Conservation (phyloP, 164 flowering plant genomes). For the Brasenia schreberi region DNA sequence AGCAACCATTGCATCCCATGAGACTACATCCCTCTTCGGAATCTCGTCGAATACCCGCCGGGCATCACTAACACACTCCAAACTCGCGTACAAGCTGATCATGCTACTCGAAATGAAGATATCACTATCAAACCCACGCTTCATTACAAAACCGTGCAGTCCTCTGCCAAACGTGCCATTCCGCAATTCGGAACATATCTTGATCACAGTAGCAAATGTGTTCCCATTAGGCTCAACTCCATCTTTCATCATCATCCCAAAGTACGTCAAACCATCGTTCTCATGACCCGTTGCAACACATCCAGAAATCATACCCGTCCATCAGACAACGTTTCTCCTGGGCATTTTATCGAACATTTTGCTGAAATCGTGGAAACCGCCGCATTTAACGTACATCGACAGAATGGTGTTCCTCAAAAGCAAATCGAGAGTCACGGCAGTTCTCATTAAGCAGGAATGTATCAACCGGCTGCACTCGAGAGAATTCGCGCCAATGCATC, state of each 20-base stretch:
- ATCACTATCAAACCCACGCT: background rate
- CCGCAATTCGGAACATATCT: background rate
- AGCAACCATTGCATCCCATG: slow-evolving; percentile 5
- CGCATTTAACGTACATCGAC: slow-evolving; percentile 55
- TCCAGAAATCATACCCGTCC: slow-evolving; percentile 58
- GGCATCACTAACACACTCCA: background rate
- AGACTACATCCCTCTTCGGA: slow-evolving; percentile 4
- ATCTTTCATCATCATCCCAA: background rate
- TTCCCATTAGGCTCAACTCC: slow-evolving; percentile 1
- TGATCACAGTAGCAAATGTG: slow-evolving; percentile 2
- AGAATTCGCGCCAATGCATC: background rate
- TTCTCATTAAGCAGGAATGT: slow-evolving; percentile 46
- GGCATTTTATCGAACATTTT: slow-evolving; percentile 19
- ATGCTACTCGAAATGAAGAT: slow-evolving; percentile 3
- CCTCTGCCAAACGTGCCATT: background rate
- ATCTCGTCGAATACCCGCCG: slow-evolving; percentile 1
- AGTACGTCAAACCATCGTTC: background rate
- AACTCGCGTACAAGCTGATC: slow-evolving; percentile 2
- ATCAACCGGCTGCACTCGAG: slow-evolving; percentile 28
- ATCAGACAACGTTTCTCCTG: slow-evolving; percentile 20
- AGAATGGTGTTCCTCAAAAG: slow-evolving; percentile 41
- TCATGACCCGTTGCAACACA: slow-evolving; percentile 4
- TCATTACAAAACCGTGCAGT: slow-evolving; percentile 3
- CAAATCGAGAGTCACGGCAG: slow-evolving; percentile 17
- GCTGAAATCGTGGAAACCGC: slow-evolving; percentile 39